Evolutionary conservation across 2,329 filamentous ascomycete species (phyloP).

Genomic region (Emergomyces pasteurianus): DNA sequence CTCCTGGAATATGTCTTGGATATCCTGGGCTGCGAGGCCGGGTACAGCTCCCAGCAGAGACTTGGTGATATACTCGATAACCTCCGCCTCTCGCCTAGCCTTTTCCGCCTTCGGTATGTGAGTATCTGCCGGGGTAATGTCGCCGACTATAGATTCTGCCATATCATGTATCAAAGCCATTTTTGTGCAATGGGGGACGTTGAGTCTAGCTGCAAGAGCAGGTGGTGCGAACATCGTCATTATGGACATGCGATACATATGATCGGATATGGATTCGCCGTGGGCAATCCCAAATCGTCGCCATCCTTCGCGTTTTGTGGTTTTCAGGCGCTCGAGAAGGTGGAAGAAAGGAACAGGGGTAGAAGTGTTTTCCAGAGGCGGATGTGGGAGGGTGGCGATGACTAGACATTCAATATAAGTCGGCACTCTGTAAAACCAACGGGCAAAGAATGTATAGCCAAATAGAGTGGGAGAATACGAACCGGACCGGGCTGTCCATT

Average conservation of each 20-base stretch:
- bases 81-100: conserved; percentile 69
- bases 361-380: conserved; percentile 46
- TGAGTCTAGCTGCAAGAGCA: conserved; percentile 56
- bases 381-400: conserved; percentile 51
- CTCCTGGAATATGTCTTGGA: conserved; percentile 79
- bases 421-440: conserved; percentile 1
- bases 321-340: conserved; percentile 86
- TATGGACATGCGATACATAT: conserved; percentile 99
- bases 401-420: conserved; percentile 33
- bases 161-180: conserved; percentile 98
- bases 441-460: not conserved
- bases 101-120: conserved; percentile 78
- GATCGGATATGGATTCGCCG: conserved; percentile 88
- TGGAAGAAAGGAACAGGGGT: conserved; percentile 91
- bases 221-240: conserved; percentile 86
- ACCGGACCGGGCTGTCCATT: conserved; percentile 28
- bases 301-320: conserved; percentile 93
- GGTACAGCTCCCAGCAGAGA: conserved; percentile 62
- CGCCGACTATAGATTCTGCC: conserved; percentile 87
- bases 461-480: not conserved
- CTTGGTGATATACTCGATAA: conserved; percentile 81
- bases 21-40: conserved; percentile 54
- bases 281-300: conserved; percentile 63
- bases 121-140: conserved; percentile 82
- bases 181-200: conserved; percentile 74